Evolutionary conservation across 2,329 filamentous ascomycete species (phyloP), one percentile per base, ranked within the genome.

Genomic region (Aspergillus proliferans): DNA sequence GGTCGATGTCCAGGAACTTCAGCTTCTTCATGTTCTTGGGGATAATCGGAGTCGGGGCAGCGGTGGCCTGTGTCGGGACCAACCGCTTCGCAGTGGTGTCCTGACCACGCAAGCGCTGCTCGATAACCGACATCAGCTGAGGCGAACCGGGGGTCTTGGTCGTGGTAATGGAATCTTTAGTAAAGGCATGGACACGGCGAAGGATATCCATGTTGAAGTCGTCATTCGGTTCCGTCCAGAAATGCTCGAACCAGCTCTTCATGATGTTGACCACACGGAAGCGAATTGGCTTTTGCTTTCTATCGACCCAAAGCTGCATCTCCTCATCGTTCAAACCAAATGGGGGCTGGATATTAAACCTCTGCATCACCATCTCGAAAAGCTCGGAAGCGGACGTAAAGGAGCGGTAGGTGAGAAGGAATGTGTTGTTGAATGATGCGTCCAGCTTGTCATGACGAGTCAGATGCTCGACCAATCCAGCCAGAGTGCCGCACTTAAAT

Each of bases 1-100:
- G 84, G 65, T 98, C 93, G 59, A 98, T 96, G 65, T 98, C 93
- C 48, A 97, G 74, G 73, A 98, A 97, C 70, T 97, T 98, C 59
- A 98, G 81, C 72, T 96, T 98, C 80, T 93, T 96, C 90, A 98
- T 95, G 68, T 97, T 96, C 79, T 95, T 96, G 1, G 93, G 93
- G 67, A 96, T 83, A 64, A 97, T 96, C 1, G 93, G 89, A 33
- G 86, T 76, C 3, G 93, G 92, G 1, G 88, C 87, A 54, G 88
- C 85, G 59, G 85, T 85, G 65, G 84, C 92, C 55, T 93, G 76
- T 0, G 90, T 97, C 54, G 93, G 84, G 15, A 98, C 85, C 65
- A 98, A 80, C 30, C 88, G 84, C 64, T 94, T 91, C 8, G 85
- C 86, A 18, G 88, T 85, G 14, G 86, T 86, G 57, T 97, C 93